Base-by-base conservation (phyloP, 257 asterid genomes). In the Nicotiana attenuata region DNA sequence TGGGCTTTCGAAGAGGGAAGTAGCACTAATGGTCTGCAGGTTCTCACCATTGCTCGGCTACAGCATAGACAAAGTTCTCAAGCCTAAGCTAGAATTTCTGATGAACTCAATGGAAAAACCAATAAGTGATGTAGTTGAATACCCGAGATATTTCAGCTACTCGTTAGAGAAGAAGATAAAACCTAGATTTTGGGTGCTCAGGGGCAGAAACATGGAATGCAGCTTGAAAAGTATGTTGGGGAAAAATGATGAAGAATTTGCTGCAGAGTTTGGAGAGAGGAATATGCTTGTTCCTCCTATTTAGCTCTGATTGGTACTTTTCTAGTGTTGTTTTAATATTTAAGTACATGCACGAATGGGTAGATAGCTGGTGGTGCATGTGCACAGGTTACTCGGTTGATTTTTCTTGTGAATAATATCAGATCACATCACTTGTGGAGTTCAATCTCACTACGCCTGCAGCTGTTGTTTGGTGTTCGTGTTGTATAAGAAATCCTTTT, bases 131-230 rank as follows among this genome's bases (percentile, higher is more conserved):
- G 92, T 94, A 82, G 97, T 94, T 1, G 97, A 87, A 22, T 96
- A 96, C 83, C 99, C 99, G 3, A 91, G 99, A 84, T 96, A 94
- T 82, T 93, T 96, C 86, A 94, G 98, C 90, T 94, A 96, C 92
- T 94, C 99, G 9, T 82, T 96, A 87, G 98, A 94, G 91, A 96
- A 90, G 94, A 92, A 86, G 92, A 96, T 96, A 85, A 96, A 91
- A 88, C 97, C 98, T 24, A 91, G 99, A 82, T 93, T 86, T 78
- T 91, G 91, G 90, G 89, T 89, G 85, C 83, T 96, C 82, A 94
- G 89, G 85, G 55, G 92, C 76, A 91, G 91, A 86, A 90, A 89
- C 75, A 41, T 87, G 10, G 91, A 92, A 26, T 82, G 88, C 82
- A 88, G 92, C 26, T 86, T 96, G 89, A 87, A 89, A 78, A 97